A percentile compares a stretch with the other conserved stretches of the same genome.
These are phyloP conservation scores for Maudiozyma barnettii DNA, from an alignment of 805 yeast genomes.

Conservation along the genomic window DNA sequence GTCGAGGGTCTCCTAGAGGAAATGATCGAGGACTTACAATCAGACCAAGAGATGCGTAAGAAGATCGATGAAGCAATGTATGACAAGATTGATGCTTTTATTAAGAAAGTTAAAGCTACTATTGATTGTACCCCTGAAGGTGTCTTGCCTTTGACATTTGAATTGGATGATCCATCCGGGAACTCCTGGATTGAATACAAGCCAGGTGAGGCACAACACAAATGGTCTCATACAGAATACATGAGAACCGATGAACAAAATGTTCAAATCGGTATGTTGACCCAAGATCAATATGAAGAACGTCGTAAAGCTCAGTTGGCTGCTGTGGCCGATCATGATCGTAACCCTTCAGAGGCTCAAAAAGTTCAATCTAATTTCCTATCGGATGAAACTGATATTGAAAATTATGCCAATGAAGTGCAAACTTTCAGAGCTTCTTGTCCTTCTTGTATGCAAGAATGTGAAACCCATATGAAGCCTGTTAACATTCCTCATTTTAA, in stretches of 20 bases:
- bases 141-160: conserved; percentile 66
- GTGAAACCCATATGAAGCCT: conserved; percentile 93
- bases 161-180: conserved; percentile 89
- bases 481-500: conserved; percentile 96
- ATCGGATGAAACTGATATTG: conserved; percentile 69
- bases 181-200: conserved; percentile 90
- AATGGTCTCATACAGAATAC: conserved; percentile 82
- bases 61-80: conserved; percentile 63
- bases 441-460: conserved; percentile 67
- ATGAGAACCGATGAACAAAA: conserved; percentile 82
- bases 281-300: conserved; percentile 45
- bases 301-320: conserved; percentile 27
- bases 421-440: conserved; percentile 90
- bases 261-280: conserved; percentile 69
- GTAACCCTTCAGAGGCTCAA: conserved; percentile 19
- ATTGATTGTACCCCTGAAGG: conserved; percentile 54
- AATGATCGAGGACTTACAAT: conserved; percentile 68
- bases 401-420: conserved; percentile 79
- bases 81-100: conserved; percentile 64
- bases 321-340: conserved; percentile 30
- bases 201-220: conserved; percentile 81
- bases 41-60: conserved; percentile 77
- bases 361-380: conserved; percentile 38
- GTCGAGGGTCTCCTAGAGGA: conserved; percentile 82
- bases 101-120: conserved; percentile 48